Evolutionary conservation across 306 rosid species (phyloP).

Genomic region (Medicago truncatula): MtrunA17r5.0-ANR NC_053044.1:55033501-55034000

Average conservation of each 20-base stretch:
- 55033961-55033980: slow-evolving; percentile 14
- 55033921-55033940: not conserved
- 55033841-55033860: not conserved
- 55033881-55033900: slow-evolving; percentile 3
- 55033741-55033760: slow-evolving; percentile 13
- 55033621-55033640: slow-evolving; percentile 20
- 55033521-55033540: slow-evolving; percentile 29
- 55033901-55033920: slow-evolving; percentile 3
- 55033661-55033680: slow-evolving; percentile 27
- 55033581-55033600: slow-evolving; percentile 39
- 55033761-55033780: slow-evolving; percentile 23
- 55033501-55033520: slow-evolving; percentile 81
- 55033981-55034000: slow-evolving; percentile 1
- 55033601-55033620: slow-evolving; percentile 19
- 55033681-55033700: not conserved
- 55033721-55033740: slow-evolving; percentile 7
- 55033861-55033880: not conserved
- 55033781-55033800: slow-evolving; percentile 14
- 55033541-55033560: slow-evolving; percentile 13
- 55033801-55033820: not conserved
- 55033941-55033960: slow-evolving; percentile 18
- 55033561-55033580: slow-evolving; percentile 38
- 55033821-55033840: slow-evolving; percentile 20
- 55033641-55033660: slow-evolving; percentile 25
- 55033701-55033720: slow-evolving; percentile 15